Evolutionary conservation across 805 yeast species (phyloP).

Genomic region (Cyberlindnera americana): DNA sequence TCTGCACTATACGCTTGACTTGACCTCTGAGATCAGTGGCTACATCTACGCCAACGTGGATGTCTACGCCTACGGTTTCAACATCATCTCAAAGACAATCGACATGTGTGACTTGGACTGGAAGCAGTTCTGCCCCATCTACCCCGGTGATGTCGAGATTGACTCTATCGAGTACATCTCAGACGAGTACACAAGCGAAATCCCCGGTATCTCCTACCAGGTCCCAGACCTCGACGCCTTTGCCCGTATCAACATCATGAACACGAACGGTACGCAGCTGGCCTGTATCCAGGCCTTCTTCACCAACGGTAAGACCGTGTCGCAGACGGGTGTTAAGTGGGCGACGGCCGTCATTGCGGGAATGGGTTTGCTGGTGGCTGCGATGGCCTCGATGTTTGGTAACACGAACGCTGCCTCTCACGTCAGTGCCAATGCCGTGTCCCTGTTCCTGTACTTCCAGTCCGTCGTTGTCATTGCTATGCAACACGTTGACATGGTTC

Average conservation of each 20-base stretch:
- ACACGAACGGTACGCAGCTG: slow-evolving; percentile 52
- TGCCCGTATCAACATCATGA: slow-evolving; percentile 69
- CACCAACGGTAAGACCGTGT: slow-evolving; percentile 85
- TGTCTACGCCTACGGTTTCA: slow-evolving; percentile 85
- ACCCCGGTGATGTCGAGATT: slow-evolving; percentile 76
- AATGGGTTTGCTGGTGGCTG: slow-evolving; percentile 78
- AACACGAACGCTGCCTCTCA: slow-evolving; percentile 88
- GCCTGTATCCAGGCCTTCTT: slow-evolving; percentile 93
- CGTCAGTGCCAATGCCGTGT: slow-evolving; percentile 80
- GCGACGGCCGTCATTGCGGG: slow-evolving; percentile 91
- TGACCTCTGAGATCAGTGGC: slow-evolving; percentile 65
- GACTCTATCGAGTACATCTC: slow-evolving; percentile 64
- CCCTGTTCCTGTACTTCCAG: slow-evolving; percentile 85
- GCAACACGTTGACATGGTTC: slow-evolving; percentile 81
- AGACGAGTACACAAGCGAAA: slow-evolving; percentile 42
- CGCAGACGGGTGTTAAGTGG: slow-evolving; percentile 95
- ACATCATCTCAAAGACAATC: slow-evolving; percentile 52
- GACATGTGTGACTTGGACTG: slow-evolving; percentile 63
- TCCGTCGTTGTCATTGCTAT: slow-evolving; percentile 78
- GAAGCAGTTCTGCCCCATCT: slow-evolving; percentile 88
- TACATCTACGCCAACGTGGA: slow-evolving; percentile 65
- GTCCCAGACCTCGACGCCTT: slow-evolving; percentile 87
- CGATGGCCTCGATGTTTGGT: slow-evolving; percentile 78
- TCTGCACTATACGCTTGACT: slow-evolving; percentile 62
- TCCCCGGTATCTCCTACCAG: slow-evolving; percentile 85